Base-by-base conservation (phyloP, 306 rosid species). In the Gleditsia sinensis region DNA sequence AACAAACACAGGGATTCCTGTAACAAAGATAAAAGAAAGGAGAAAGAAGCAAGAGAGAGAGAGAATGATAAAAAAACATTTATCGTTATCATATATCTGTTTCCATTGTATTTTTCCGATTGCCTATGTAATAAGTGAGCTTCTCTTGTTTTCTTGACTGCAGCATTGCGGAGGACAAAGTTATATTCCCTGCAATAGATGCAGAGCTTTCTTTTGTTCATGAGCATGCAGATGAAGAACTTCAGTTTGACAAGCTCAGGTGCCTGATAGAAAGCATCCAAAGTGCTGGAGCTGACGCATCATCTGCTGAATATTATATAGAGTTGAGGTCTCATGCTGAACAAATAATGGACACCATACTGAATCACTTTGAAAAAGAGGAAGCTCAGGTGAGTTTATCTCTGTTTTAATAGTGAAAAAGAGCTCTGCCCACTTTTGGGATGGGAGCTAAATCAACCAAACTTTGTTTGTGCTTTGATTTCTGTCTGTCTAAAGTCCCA, bases 81-180 rank as follows among this genome's bases (percentile, higher is more conserved):
- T 14, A 39, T 25, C 4, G 24, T 45, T 40, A 25, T 24, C 32
- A 39, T 25, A 23, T 62, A 20, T 54, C 49, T 25, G 34, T 56
- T 24, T 24, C 64, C 45, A 14, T 27, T 30, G 48, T 14, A 68
- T 46, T 74, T 57, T 66, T 17, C 10, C 27, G 51, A 12, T 10
- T 32, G 32, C 27, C 16, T 56, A 30, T 64, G 16, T 54, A 62
- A 55, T 72, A 40, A 61, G 33, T 51, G 39, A 78, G 71, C 54
- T 71, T 78, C 42, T 62, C 40, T 42, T 12, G 28, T 65, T 57
- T 72, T 48, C 36, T 46, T 51, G 36, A 21, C 36, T 75, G 58
- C 69, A 77, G 81, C 75, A 77, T 77, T 59, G 81, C 81, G 46
- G 81, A 77, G 63, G 81, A 77, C 70, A 77, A 69, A 48, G 49